Percentiles rank a stretch among this genome's conserved stretches.
phyloP scores from a whole-genome alignment of 129 eudicot genomes.

The Scalesia atractyloides region DNA sequence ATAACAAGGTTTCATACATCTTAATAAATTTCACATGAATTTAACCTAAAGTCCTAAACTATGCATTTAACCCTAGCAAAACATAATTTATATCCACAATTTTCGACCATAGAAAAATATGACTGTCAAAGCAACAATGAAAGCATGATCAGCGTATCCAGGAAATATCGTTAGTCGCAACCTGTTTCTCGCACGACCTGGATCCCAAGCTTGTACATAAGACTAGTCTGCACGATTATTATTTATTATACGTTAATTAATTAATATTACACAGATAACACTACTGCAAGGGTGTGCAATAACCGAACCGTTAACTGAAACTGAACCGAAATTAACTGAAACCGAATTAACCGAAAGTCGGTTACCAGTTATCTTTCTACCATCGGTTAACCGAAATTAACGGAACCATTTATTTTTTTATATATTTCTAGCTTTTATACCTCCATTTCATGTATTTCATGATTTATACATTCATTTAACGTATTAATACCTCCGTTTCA shows the following conservation, averaged over 20 bases:
- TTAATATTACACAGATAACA: not conserved
- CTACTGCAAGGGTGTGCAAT: too few relatives aligned
- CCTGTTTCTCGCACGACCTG: slow-evolving; percentile 64
- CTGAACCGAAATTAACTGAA: too few relatives aligned
- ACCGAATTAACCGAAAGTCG: too few relatives aligned
- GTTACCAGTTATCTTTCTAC: too few relatives aligned
- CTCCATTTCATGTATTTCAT: too few relatives aligned
- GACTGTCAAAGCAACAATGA: slow-evolving; percentile 58
- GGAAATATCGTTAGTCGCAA: slow-evolving; percentile 87
- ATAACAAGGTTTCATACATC: not conserved
- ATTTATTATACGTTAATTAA: not conserved
- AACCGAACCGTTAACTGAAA: too few relatives aligned
- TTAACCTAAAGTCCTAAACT: not conserved
- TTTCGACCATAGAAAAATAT: slow-evolving; percentile 78
- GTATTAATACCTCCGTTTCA: too few relatives aligned
- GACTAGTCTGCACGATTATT: slow-evolving; percentile 72
- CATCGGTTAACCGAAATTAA: too few relatives aligned
- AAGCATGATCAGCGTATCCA: slow-evolving; percentile 46
- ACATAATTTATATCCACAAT: slow-evolving; percentile 48
- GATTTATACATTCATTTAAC: too few relatives aligned
- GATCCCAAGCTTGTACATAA: slow-evolving; percentile 85
- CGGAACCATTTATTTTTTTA: too few relatives aligned
- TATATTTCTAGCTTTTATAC: too few relatives aligned
- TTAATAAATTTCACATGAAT: not conserved
- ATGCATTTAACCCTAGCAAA: too few relatives aligned